These are phyloP conservation scores for Tulasnella sp. DNA, from an alignment of 768 basidiomycete genomes.

Conservation along the genomic window DNA sequence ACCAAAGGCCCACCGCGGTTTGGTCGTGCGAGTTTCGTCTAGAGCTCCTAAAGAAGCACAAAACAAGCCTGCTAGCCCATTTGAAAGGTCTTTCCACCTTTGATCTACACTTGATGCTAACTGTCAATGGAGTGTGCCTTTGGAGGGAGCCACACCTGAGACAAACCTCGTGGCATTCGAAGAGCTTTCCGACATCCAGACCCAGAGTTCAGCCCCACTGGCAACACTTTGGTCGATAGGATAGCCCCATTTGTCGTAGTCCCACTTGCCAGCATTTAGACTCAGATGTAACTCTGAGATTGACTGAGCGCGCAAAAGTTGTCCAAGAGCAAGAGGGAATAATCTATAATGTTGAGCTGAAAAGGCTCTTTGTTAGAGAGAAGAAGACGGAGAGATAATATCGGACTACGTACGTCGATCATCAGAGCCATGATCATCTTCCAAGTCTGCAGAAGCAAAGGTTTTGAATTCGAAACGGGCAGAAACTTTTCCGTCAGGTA, in stretches of 20 bases:
- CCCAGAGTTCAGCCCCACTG: conserved; percentile 87
- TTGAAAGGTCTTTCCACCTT: conserved; percentile 84
- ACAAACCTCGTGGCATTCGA: conserved; percentile 7
- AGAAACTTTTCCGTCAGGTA: conserved; percentile 81
- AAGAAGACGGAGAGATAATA: background rate
- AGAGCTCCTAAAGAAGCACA: conserved; percentile 87
- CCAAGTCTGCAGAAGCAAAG: conserved; percentile 59
- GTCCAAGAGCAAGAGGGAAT: conserved; percentile 84
- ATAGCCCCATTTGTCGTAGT: conserved; percentile 80
- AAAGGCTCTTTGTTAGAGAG: conserved; percentile 8
- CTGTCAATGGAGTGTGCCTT: background rate
- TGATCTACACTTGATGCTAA: conserved; percentile 60
- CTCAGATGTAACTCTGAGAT: conserved; percentile 88
- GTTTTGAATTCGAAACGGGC: conserved; percentile 82
- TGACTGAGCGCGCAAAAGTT: conserved; percentile 82
- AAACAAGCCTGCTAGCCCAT: conserved; percentile 90
- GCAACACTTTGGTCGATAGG: conserved; percentile 77
- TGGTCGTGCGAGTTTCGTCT: conserved; percentile 74
- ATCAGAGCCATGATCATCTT: conserved; percentile 46
- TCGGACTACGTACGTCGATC: conserved; percentile 53
- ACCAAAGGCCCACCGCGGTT: conserved; percentile 61
- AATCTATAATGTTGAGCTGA: conserved; percentile 83
- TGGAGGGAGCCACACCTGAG: conserved; percentile 14
- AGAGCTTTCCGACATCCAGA: conserved; percentile 76
- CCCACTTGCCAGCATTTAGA: conserved; percentile 91